Base-by-base conservation (phyloP, 2,329 filamentous ascomycete genomes). In the Graphilbum sp. region DNA sequence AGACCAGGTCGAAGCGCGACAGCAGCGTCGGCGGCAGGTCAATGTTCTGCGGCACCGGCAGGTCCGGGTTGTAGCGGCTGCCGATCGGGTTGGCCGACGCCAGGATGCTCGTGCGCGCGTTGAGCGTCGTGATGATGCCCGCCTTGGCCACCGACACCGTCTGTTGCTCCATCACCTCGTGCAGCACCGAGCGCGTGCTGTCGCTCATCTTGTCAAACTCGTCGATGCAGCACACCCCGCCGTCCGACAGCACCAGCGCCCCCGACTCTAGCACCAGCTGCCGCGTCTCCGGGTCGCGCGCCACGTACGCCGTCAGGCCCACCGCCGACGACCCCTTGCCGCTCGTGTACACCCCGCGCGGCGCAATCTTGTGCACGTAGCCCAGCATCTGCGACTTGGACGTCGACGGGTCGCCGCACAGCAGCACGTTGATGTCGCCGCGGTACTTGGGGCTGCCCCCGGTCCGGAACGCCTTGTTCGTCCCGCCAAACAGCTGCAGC, bases 51-150 rank as follows among this genome's bases (percentile, higher is more conserved):
- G 90, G 90, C 13, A 98, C 90, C 0, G 90, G 87, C 19, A 98
- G 63, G 51, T 94, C 88, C 3, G 85, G 82, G 58, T 98, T 96
- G 63, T 98, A 98, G 54, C 92, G 87, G 61, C 85, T 94, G 50
- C 90, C 90, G 47, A 98, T 96, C 1, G 90, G 90, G 54, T 98
- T 98, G 57, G 90, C 90, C 11, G 88, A 96, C 15, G 90, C 90
- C 23, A 98, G 73, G 52, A 98, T 95, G 46, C 83, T 92, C 1
- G 90, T 96, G 52, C 90, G 72, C 20, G 90, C 90, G 54, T 98
- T 98, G 43, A 98, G 66, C 0, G 90, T 98, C 2, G 90, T 98
- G 46, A 87, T 94, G 54, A 96, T 96, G 47, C 88, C 88, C 2
- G 88, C 88, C 64, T 87, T 87, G 47, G 80, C 81, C 37, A 87